A percentile compares a stretch with the other conserved stretches of the same genome.
Evolutionary conservation across 2,329 filamentous ascomycete species (phyloP).

Genomic region (Gremmenia infestans): DNA sequence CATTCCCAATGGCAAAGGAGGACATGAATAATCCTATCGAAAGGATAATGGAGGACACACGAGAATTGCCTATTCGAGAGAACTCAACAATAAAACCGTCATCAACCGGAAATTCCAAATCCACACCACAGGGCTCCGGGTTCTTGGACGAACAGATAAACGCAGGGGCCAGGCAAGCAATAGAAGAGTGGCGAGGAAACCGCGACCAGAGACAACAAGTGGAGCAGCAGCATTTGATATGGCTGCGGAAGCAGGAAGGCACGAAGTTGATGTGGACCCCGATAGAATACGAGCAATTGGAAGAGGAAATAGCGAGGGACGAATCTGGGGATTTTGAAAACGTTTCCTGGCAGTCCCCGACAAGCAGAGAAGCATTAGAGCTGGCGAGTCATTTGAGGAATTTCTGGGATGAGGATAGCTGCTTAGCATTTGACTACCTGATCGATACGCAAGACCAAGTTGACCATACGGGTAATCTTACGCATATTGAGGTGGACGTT

Average conservation of each 20-base stretch:
- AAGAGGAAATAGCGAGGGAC: neutral
- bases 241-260: neutral
- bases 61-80: neutral
- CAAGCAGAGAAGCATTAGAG: neutral
- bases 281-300: neutral
- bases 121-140: neutral
- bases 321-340: neutral
- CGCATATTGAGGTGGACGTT: constrained; percentile 2
- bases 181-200: neutral
- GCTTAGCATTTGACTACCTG: neutral
- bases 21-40: neutral
- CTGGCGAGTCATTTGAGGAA: neutral
- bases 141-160: neutral
- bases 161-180: neutral
- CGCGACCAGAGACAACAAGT: neutral
- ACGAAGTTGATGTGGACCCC: neutral
- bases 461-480: neutral
- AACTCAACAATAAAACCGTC: neutral
- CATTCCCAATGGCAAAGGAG: neutral
- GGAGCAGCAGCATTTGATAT: neutral
- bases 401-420: neutral
- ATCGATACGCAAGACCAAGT: neutral
- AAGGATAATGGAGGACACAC: neutral
- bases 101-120: neutral
- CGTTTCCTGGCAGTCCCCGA: neutral